Base-by-base conservation (phyloP, 805 yeast species). In the Sugiyamaella valdiviana region DNA sequence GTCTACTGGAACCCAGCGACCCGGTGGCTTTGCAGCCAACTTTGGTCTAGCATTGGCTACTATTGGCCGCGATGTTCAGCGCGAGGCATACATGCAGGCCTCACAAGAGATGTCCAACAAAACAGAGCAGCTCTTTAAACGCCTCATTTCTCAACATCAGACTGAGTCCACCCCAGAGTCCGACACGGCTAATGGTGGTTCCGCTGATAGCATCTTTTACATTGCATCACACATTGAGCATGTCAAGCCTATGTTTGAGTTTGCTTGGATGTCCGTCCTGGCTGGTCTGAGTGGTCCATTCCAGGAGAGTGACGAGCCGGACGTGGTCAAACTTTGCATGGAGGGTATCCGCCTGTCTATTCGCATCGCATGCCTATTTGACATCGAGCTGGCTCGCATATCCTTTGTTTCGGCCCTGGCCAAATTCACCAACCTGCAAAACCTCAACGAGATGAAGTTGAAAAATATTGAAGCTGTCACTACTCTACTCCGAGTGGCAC, bases 281-380 rank as follows among this genome's bases (percentile, higher is more conserved):
- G 98, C 98, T 5, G 97, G 95, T 0, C 73, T 93, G 44, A 89
- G 97, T 0, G 91, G 95, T 2, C 95, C 96, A 5, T 89, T 90
- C 71, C 88, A 84, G 62, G 96, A 88, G 48, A 82, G 83, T 53
- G 76, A 74, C 17, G 88, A 82, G 47, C 76, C 84, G 9, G 77
- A 85, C 3, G 76, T 72, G 44, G 67, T 76, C 6, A 56, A 58
- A n/a, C 51, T 64, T 20, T 83, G 96, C 57, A 68, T 93, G 46
- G 96, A 87, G 55, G 99, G 99, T 19, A 78, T 93, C 56, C 82
- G 82, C 58, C 69, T 88, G 32, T 82, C 96, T 1, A 81, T 89
- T 45, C 80, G 83, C 43, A 85, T 95, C 48, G 78, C 98, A 1
- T 80, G 96, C 52, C 76, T 83, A 63, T 90, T 88, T 63, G 91